phyloP scores from a whole-genome alignment of 495 filamentous ascomycete species.

The Pyrenula aspistea region DNA sequence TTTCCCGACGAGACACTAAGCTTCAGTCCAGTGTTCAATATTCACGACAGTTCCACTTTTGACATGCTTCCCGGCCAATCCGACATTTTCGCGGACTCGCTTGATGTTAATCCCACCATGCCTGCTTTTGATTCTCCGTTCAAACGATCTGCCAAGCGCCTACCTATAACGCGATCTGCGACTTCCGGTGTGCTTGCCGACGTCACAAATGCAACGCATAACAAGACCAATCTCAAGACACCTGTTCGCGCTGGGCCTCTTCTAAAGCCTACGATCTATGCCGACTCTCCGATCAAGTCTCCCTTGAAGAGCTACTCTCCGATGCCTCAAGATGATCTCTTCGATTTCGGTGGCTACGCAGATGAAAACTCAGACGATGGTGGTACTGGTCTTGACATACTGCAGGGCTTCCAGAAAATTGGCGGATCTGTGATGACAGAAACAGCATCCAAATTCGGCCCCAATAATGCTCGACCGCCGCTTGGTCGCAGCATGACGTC shows the following conservation, averaged over 20 bases:
- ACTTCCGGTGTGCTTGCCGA: slow-evolving; percentile 48
- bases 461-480: not conserved
- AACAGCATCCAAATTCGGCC: not conserved
- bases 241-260: slow-evolving; percentile 7
- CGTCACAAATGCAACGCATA: slow-evolving; percentile 39
- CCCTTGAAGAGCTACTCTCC: slow-evolving; percentile 32
- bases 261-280: slow-evolving; percentile 30
- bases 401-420: slow-evolving; percentile 85
- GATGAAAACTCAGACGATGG: slow-evolving; percentile 51
- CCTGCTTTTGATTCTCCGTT: slow-evolving; percentile 58
- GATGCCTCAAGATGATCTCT: slow-evolving; percentile 51
- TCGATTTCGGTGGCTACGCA: slow-evolving; percentile 43
- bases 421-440: slow-evolving; percentile 29
- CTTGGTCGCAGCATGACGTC: not conserved
- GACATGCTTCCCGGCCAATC: slow-evolving; percentile 43
- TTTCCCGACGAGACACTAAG: slow-evolving; percentile 47
- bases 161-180: slow-evolving; percentile 29
- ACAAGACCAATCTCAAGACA: slow-evolving; percentile 23
- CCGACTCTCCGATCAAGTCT: slow-evolving; percentile 33
- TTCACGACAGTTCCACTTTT: slow-evolving; percentile 42
- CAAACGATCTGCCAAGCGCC: slow-evolving; percentile 59
- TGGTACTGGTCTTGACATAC: slow-evolving; percentile 59
- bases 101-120: slow-evolving; percentile 32
- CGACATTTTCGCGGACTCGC: slow-evolving; percentile 60
- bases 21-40: slow-evolving; percentile 70